Conservation (phyloP, 176 grass and related monocot species). For the maize (Zea mays) region DNA sequence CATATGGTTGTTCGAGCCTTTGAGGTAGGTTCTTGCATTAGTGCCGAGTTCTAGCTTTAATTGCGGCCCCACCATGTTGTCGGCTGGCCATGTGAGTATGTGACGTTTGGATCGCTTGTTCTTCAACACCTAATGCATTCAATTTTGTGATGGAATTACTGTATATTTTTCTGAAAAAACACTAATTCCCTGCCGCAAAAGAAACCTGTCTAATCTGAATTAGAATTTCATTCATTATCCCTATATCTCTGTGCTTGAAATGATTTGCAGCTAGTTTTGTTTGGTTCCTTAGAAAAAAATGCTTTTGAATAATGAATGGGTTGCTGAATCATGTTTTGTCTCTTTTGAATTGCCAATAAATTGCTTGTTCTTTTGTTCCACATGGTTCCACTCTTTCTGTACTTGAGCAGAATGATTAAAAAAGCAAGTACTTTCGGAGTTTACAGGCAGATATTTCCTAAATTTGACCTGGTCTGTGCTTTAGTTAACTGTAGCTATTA, state of each 20-base stretch:
- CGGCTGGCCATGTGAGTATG: slow-evolving; percentile 12
- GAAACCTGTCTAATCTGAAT: not conserved
- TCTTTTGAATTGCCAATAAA: not conserved
- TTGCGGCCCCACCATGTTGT: not conserved
- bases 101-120: slow-evolving; percentile 6
- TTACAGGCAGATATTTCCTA: slow-evolving; percentile 27
- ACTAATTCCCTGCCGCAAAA: not conserved
- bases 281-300: not conserved
- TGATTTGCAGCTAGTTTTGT: not conserved
- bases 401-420: slow-evolving; percentile 9
- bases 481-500: slow-evolving; percentile 16
- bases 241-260: not conserved
- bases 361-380: not conserved
- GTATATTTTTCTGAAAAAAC: not conserved
- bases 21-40: slow-evolving; percentile 3
- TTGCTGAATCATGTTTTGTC: not conserved
- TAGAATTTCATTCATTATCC: not conserved
- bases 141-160: not conserved
- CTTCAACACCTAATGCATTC: not conserved
- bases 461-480: slow-evolving; percentile 22
- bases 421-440: slow-evolving; percentile 2
- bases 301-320: not conserved
- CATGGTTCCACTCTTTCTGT: not conserved
- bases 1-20: not conserved
- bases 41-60: not conserved